Evolutionary conservation across 768 basidiomycete genomes (phyloP).

Genomic region (Jaapia argillacea): DNA sequence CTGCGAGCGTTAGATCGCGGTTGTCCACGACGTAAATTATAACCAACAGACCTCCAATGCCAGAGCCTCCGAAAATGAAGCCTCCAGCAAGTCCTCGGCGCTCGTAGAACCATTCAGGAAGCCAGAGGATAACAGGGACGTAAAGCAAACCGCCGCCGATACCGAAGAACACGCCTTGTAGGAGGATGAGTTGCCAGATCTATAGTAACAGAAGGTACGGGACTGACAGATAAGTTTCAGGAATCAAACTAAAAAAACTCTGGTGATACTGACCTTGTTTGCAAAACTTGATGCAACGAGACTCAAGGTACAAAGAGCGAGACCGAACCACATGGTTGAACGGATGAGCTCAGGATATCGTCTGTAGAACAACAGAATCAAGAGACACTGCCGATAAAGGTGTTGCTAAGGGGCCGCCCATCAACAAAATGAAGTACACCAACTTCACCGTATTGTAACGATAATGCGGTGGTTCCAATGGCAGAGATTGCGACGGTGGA

Average conservation of each 20-base stretch:
- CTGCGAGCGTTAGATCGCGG: background rate
- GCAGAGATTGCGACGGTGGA: slow-evolving; percentile 3
- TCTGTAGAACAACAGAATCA: slow-evolving; percentile 9
- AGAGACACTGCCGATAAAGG: slow-evolving; percentile 6
- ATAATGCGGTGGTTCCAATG: slow-evolving; percentile 2
- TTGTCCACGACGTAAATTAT: background rate
- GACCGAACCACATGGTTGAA: slow-evolving; percentile 9
- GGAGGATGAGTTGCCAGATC: slow-evolving; percentile 13
- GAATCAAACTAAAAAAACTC: background rate
- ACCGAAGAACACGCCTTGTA: slow-evolving; percentile 14
- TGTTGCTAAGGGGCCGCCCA: background rate
- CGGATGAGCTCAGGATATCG: slow-evolving; percentile 12
- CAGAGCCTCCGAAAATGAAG: slow-evolving; percentile 15
- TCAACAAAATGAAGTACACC: background rate
- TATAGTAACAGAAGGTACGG: slow-evolving; percentile 1
- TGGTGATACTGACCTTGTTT: slow-evolving; percentile 5
- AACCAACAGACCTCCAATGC: slow-evolving; percentile 8
- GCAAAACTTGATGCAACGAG: slow-evolving; percentile 14
- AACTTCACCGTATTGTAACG: background rate
- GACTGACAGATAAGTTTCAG: too few species aligned
- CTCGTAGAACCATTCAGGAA: slow-evolving; percentile 14
- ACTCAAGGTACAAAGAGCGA: slow-evolving; percentile 8
- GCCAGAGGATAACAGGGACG: slow-evolving; percentile 2
- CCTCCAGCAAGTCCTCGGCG: slow-evolving; percentile 13
- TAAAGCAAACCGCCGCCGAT: slow-evolving; percentile 9